Conservation (phyloP, 2,329 filamentous ascomycete genomes). For the Cytospora mali region DNA sequence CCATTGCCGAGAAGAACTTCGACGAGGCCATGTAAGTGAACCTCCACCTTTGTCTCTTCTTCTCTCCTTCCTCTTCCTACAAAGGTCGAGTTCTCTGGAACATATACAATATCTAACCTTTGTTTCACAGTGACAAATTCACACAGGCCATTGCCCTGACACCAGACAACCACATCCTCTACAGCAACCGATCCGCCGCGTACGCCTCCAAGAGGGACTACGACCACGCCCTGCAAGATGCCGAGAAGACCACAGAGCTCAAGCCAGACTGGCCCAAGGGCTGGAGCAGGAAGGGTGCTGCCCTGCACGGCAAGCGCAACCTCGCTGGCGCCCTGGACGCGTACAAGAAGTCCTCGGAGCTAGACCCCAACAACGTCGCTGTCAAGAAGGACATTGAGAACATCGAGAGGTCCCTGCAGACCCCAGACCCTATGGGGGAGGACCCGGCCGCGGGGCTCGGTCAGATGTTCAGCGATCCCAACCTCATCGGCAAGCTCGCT, state of each 20-base stretch:
- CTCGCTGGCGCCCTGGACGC: constrained; percentile 83
- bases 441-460: constrained; percentile 79
- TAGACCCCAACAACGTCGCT: constrained; percentile 88
- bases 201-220: constrained; percentile 91
- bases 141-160: constrained; percentile 85
- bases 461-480: constrained; percentile 91
- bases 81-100: too few species aligned
- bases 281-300: constrained; percentile 90
- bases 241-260: constrained; percentile 88
- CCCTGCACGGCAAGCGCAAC: constrained; percentile 85
- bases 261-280: constrained; percentile 99
- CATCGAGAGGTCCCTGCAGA: constrained; percentile 84
- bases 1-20: constrained; percentile 97
- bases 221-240: constrained; percentile 82
- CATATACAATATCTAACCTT: constrained; percentile 21
- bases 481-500: constrained; percentile 86
- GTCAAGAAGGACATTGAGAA: constrained; percentile 85
- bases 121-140: constrained; percentile 78
- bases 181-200: constrained; percentile 90
- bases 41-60: neutral
- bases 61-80: neutral
- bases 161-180: constrained; percentile 91
- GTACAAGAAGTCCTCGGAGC: constrained; percentile 91
- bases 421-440: constrained; percentile 43
- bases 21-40: constrained; percentile 84